Conservation (phyloP, 1,284 basidiomycete genomes). For the Hymenochaete sp. region DNA sequence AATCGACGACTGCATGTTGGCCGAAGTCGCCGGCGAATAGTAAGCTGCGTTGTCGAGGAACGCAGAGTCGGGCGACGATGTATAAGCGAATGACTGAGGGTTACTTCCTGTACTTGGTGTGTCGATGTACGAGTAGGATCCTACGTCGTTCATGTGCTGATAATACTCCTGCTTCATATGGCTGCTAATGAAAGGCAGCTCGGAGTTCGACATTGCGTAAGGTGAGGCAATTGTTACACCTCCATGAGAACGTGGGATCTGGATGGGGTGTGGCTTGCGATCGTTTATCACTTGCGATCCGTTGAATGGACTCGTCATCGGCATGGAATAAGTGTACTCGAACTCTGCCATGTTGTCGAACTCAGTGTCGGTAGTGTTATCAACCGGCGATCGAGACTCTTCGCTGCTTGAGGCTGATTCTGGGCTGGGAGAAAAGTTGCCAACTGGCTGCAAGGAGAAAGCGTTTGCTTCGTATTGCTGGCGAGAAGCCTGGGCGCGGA, state of each 20-base stretch:
- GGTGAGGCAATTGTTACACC: constrained; percentile 10
- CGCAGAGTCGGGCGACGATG: constrained; percentile 14
- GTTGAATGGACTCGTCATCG: constrained; percentile 4
- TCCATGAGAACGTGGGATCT: constrained; percentile 2
- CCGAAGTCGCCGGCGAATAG: constrained; percentile 12
- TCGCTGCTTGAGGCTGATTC: constrained; percentile 15
- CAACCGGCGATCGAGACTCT: constrained; percentile 15
- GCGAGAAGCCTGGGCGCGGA: neutral
- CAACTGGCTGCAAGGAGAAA: too few relatives aligned
- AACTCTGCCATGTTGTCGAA: constrained; percentile 17
- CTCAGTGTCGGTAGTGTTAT: constrained; percentile 14
- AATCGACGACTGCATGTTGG: constrained; percentile 8
- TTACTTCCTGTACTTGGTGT: constrained; percentile 1
- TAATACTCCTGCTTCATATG: constrained; percentile 15
- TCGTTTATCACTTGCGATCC: constrained; percentile 3
- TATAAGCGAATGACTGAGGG: constrained; percentile 8
- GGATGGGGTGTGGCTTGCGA: constrained; percentile 11
- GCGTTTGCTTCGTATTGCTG: too few relatives aligned
- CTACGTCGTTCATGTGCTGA: neutral
- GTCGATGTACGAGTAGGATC: constrained; percentile 7
- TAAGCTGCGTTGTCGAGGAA: constrained; percentile 14
- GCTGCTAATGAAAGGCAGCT: constrained; percentile 12
- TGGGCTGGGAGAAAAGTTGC: too few relatives aligned
- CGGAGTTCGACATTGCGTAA: constrained; percentile 7
- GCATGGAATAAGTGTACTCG: constrained; percentile 11